These are phyloP conservation scores for Apophysomyces ossiformis DNA, from an alignment of 371 early-diverging fungal genomes.

Conservation along the genomic window DNA sequence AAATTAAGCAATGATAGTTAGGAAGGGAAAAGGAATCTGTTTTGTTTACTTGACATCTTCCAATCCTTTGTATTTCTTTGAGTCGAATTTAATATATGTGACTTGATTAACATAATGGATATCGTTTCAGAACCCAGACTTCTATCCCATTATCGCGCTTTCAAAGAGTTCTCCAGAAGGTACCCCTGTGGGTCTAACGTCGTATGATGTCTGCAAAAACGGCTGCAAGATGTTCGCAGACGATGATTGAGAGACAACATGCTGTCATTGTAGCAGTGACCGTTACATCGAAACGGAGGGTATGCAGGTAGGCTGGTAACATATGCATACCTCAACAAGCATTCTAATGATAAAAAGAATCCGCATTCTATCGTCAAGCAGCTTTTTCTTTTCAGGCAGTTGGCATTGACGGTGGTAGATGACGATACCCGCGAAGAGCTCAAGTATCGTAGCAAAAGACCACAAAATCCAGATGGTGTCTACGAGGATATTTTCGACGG, in stretches of 20 bases:
- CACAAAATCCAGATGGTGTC: neutral
- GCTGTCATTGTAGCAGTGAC: too few relatives aligned
- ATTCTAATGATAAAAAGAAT: neutral
- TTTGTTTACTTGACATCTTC: too few relatives aligned
- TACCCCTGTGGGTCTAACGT: neutral
- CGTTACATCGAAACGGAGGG: too few relatives aligned
- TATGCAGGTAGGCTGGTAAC: neutral
- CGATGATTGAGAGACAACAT: neutral
- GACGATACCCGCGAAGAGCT: neutral
- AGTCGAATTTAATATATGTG: too few relatives aligned
- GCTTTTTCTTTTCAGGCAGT: neutral
- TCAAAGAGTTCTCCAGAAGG: neutral
- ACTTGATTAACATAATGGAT: too few relatives aligned
- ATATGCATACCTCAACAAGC: neutral
- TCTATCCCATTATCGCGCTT: too few relatives aligned
- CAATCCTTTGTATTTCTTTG: too few relatives aligned
- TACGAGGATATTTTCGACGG: slow-evolving; percentile 12
- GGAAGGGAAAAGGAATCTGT: too few relatives aligned
- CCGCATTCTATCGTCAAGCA: neutral
- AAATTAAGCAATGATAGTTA: too few relatives aligned
- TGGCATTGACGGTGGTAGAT: neutral
- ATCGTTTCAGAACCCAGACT: too few relatives aligned
- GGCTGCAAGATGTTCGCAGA: neutral
- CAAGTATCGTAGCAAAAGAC: neutral
- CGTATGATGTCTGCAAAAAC: neutral